Evolutionary conservation across 495 filamentous ascomycete species (phyloP).

Genomic region (Aspergillus wentii): DNA sequence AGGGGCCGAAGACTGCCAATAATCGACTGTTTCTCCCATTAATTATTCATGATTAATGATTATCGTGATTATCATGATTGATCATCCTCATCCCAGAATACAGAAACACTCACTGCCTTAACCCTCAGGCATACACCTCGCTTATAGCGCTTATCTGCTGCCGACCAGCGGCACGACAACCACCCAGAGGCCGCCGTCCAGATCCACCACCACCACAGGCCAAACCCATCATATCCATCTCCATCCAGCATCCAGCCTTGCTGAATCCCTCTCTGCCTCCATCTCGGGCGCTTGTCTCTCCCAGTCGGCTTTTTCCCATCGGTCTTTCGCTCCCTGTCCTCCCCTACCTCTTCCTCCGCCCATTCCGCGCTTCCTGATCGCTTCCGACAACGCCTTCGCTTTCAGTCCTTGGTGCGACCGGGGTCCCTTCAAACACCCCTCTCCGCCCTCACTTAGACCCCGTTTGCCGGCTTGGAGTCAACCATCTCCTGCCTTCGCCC

Average conservation of each 20-base stretch:
- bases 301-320: too few relatives aligned
- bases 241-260: too few relatives aligned
- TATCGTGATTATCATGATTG: too few relatives aligned
- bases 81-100: too few relatives aligned
- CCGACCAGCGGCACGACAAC: conserved; percentile 36
- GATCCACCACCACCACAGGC: conserved; percentile 24
- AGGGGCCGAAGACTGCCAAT: too few relatives aligned
- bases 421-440: conserved; percentile 32
- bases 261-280: conserved; percentile 28
- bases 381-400: conserved; percentile 7
- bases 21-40: too few relatives aligned
- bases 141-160: conserved; percentile 44
- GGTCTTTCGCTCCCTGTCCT: conserved; percentile 5
- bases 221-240: neutral
- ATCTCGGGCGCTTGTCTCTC: conserved; percentile 17
- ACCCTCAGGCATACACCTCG: conserved; percentile 23
- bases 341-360: conserved; percentile 7
- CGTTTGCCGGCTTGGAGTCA: conserved; percentile 13
- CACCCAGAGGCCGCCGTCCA: conserved; percentile 38
- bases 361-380: conserved; percentile 9
- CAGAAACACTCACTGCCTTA: too few relatives aligned
- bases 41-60: too few relatives aligned
- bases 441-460: conserved; percentile 25
- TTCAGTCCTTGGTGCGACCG: conserved; percentile 24
- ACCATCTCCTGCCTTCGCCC: conserved; percentile 15